Base-by-base conservation (phyloP, 345 rosid genomes). In the Melastoma malabathricum region DNA sequence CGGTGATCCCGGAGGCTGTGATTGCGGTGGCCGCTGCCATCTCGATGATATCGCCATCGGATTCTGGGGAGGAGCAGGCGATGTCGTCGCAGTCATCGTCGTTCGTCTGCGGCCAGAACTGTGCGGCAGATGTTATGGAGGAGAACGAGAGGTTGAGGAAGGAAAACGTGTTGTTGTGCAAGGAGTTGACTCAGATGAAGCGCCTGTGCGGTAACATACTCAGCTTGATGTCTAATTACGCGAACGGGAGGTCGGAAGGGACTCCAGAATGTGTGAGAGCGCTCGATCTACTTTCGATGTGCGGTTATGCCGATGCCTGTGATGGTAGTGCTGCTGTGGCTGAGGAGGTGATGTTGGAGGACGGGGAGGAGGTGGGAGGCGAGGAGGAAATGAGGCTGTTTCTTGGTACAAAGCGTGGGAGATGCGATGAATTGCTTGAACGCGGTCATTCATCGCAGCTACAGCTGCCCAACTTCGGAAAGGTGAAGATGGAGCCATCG, bases 91-190 rank as follows among this genome's bases (percentile, higher is more conserved):
- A 68, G 43, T 80, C 87, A 0, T 70, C 83, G 39, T 71, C 69
- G 56, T 15, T 48, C 62, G 43, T 68, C 46, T 19, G 57, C 65
- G 64, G 63, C 3, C 58, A 57, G 57, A 48, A 68, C 41, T 59
- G 69, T 34, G 59, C 71, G 47, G 67, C 65, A 50, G 94, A 78
- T 67, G 46, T 88, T 1, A 49, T 80, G 25, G 86, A 80, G 48
- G 94, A 89, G 65, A 89, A 84, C 75, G 89, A 80, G 65, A 73
- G 80, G 64, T 59, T 89, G 72, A 68, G 81, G 66, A 82, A 58
- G 44, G 86, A 73, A 65, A 89, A 89, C 66, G 55, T 71, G 19
- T 73, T 73, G 63, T 66, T 89, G 18, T 75, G 61, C 57, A 73
- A 75, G 47, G 86, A 89, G 65, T 60, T 89, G n/a, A 39, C 81